Base-by-base conservation (phyloP, 352 stramenopile species). In the Globisporangium apiculatum region DNA sequence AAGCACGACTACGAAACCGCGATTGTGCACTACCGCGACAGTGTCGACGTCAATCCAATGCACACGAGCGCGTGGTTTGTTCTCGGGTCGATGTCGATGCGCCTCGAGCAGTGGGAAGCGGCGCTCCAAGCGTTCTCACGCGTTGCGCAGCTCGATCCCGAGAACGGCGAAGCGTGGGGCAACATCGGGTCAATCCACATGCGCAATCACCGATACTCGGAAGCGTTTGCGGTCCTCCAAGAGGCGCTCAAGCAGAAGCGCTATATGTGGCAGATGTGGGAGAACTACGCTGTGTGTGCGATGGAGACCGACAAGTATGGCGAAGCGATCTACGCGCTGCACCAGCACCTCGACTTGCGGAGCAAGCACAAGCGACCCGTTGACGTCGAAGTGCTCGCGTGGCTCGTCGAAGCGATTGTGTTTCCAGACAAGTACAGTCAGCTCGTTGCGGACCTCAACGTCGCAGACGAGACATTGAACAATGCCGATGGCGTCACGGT, bases 181-280 rank as follows among this genome's bases (percentile, higher is more conserved):
- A 98, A 98, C 73, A 77, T 99, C 24, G 94, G 92, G 48, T 97
- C 94, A 48, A 89, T 98, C 48, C 91, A 98, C 66, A 76, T 98
- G 64, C 79, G 72, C 47, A 79, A 89, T 47, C 72, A 81, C 18
- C 75, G 87, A 36, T 96, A 86, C 55, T 61, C 68, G 8, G 76
- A 91, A 62, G 89, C 89, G 9, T 88, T 94, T 43, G 75, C 81
- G 4, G 87, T 95, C 50, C 74, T 97, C 43, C 65, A 83, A 58
- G 81, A 96, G 47, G 87, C 81, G 43, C 72, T 96, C 40, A 97
- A 96, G 71, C 86, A 96, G 54, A 94, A 94, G 68, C 84, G 86
- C 36, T 66, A 86, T 58, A 95, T 95, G 83, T 97, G 87, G 87
- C 79, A 94, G 51, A 96, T 97, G 81, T 97, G 88, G 88, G 91